A percentile compares a stretch with the other conserved stretches of the same genome.
These are phyloP conservation scores for Trichoderma polysporum DNA, from an alignment of 2,329 filamentous ascomycete genomes.

Conservation along the genomic window DNA sequence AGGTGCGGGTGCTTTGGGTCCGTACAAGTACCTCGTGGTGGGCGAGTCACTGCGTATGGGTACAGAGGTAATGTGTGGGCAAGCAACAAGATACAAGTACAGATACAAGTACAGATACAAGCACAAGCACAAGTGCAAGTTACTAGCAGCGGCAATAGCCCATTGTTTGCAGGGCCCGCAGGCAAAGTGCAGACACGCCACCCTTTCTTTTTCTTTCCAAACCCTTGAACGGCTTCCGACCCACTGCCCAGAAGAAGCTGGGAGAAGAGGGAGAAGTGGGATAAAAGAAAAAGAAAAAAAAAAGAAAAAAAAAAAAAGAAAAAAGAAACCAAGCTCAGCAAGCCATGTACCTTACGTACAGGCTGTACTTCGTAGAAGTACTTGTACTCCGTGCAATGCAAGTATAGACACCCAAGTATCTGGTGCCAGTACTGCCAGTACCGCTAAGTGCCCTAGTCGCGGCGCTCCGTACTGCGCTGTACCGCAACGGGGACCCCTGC, in stretches of 20 bases:
- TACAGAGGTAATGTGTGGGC: too few relatives aligned
- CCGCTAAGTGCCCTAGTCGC: too few relatives aligned
- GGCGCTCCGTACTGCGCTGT: neutral
- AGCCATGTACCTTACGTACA: too few relatives aligned
- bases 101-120: too few relatives aligned
- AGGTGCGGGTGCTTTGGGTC: neutral
- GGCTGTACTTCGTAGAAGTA: too few relatives aligned
- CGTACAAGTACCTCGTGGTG: neutral
- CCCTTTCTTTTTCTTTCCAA: neutral
- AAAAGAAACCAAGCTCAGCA: too few relatives aligned
- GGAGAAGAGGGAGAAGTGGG: neutral
- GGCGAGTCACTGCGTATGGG: too few relatives aligned
- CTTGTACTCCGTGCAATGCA: neutral
- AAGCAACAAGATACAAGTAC: too few relatives aligned
- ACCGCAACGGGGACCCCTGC: neutral
- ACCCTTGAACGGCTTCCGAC: neutral
- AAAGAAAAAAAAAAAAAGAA: too few relatives aligned
- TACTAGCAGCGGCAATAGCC: neutral
- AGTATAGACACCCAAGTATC: neutral
- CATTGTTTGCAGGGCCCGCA: conserved; percentile 1
- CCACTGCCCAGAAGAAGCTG: neutral
- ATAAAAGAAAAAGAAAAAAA: too few relatives aligned
- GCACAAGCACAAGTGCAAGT: neutral
- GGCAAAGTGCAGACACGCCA: conserved; percentile 7
- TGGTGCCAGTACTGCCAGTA: too few relatives aligned